Percentiles rank a stretch among this genome's conserved stretches.
Conservation (phyloP, 805 yeast genomes). For the Myxozyma geophila region DNA sequence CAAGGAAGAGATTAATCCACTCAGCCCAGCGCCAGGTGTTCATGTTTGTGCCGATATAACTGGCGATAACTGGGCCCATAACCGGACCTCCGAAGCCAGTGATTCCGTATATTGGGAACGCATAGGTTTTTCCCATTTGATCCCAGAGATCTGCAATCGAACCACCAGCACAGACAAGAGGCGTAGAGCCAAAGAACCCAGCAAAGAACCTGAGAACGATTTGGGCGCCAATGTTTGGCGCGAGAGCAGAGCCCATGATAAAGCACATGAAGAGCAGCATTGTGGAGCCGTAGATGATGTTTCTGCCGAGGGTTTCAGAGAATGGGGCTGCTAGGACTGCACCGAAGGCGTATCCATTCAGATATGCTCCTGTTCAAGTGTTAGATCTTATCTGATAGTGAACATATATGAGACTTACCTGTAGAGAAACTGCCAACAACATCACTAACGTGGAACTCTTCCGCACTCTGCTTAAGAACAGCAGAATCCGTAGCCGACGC, state of each 20-base stretch:
- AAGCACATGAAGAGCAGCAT: constrained; percentile 34
- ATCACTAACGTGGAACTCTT: constrained; percentile 27
- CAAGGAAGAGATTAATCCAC: constrained; percentile 68
- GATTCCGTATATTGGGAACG: constrained; percentile 35
- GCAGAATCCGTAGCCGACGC: constrained; percentile 31
- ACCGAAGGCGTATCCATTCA: constrained; percentile 65
- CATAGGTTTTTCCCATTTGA: constrained; percentile 31
- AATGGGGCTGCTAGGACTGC: constrained; percentile 58
- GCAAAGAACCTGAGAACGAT: constrained; percentile 73
- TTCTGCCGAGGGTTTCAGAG: constrained; percentile 72
- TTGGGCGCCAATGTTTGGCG: constrained; percentile 62
- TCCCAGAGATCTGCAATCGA: constrained; percentile 75
- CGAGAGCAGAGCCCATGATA: constrained; percentile 45
- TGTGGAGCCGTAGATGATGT: constrained; percentile 61
- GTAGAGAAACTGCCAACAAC: constrained; percentile 28
- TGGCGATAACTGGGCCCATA: constrained; percentile 71
- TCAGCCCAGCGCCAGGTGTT: constrained; percentile 80
- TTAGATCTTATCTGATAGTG: not conserved
- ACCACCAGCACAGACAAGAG: constrained; percentile 84
- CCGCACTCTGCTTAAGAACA: constrained; percentile 24
- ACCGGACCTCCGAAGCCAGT: constrained; percentile 61
- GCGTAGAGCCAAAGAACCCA: constrained; percentile 80
- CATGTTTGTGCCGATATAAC: constrained; percentile 58
- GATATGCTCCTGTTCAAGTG: constrained; percentile 45
- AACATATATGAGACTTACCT: constrained; percentile 9